Conservation (phyloP, 1,284 basidiomycete species). For the Ustilago sp. region DNA sequence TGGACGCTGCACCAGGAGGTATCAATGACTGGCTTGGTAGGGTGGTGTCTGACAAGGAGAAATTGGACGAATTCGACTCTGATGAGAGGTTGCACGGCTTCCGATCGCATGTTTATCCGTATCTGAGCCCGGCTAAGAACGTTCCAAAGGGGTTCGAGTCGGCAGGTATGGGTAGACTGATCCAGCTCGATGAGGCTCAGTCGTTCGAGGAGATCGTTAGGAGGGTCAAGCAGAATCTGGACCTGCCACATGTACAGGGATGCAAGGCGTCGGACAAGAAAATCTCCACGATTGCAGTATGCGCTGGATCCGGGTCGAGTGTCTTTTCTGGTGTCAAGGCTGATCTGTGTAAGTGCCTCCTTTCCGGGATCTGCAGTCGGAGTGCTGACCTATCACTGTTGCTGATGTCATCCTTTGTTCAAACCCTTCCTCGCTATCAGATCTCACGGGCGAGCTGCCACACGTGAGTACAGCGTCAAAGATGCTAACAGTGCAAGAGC, state of each 20-base stretch:
- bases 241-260: conserved; percentile 36
- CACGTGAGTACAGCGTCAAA: conserved; percentile 42
- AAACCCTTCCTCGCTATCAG: conserved; percentile 9
- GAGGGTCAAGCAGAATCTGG: conserved; percentile 50
- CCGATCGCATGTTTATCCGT: conserved; percentile 5
- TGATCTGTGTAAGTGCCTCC: conserved; percentile 54
- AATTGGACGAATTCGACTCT: conserved; percentile 26
- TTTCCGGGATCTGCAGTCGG: background rate
- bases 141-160: conserved; percentile 28
- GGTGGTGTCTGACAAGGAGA: conserved; percentile 34
- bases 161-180: conserved; percentile 49
- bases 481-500: background rate
- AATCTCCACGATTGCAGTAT: conserved; percentile 60
- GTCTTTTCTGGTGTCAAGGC: conserved; percentile 55
- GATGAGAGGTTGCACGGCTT: conserved; percentile 5
- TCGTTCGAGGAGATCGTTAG: conserved; percentile 39
- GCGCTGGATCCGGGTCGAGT: conserved; percentile 63
- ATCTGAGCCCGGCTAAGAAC: conserved; percentile 24
- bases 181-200: conserved; percentile 26
- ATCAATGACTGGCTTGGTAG: conserved; percentile 75
- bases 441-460: conserved; percentile 64
- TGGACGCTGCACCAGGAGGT: conserved; percentile 84
- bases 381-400: background rate
- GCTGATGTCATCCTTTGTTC: background rate
- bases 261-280: conserved; percentile 36